A percentile compares a stretch with the other conserved stretches of the same genome.
phyloP scores from a whole-genome alignment of 345 rosid species.

The Bruguiera parviflora region DNA sequence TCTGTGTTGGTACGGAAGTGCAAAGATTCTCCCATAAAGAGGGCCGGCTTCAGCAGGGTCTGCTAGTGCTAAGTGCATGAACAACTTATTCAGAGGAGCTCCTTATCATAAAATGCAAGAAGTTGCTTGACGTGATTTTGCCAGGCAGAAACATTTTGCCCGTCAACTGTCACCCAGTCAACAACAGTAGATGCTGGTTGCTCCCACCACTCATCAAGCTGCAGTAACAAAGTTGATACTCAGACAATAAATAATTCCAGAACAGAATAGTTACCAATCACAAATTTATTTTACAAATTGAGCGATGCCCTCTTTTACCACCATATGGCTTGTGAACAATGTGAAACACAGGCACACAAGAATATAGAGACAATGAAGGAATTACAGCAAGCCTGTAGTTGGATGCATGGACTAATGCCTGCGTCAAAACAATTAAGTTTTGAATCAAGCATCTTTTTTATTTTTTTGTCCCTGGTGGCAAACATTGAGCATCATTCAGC shows the following conservation, averaged over 20 bases:
- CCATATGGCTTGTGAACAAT: neutral
- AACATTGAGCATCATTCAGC: neutral
- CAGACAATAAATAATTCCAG: slow-evolving; percentile 1
- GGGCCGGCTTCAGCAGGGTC: neutral
- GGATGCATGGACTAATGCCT: neutral
- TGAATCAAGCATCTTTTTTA: neutral
- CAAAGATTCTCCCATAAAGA: neutral
- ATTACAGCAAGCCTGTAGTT: neutral
- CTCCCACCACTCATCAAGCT: slow-evolving; percentile 97
- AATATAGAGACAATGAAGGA: neutral
- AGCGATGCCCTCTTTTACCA: neutral
- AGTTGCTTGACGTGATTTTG: slow-evolving; percentile 87
- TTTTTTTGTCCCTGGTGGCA: neutral
- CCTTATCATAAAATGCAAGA: slow-evolving; percentile 78
- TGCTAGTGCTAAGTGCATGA: neutral
- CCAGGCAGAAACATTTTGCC: slow-evolving; percentile 83
- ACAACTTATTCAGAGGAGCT: slow-evolving; percentile 31
- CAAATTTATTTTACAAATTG: too few species aligned
- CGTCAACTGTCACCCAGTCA: slow-evolving; percentile 86
- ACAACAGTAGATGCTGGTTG: slow-evolving; percentile 90
- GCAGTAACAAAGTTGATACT: slow-evolving; percentile 25
- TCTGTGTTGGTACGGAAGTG: neutral
- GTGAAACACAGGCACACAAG: too few species aligned
- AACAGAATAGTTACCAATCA: neutral
- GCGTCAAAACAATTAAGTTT: neutral